phyloP scores from a whole-genome alignment of 257 asterid genomes.

The Ophiorrhiza pumila region DNA sequence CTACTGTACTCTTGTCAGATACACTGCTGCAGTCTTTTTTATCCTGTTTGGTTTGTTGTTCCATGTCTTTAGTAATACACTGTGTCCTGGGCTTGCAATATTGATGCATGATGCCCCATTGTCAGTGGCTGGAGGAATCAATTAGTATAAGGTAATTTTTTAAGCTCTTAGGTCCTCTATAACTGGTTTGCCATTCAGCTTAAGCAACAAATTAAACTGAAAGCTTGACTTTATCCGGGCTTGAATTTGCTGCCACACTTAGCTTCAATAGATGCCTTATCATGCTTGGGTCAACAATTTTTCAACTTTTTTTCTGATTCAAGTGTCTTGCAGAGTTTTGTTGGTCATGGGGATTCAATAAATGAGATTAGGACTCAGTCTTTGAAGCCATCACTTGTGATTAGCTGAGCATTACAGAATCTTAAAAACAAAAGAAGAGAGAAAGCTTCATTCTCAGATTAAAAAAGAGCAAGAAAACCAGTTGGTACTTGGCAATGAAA shows the following conservation, averaged over 20 bases:
- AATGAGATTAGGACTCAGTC: conserved; percentile 91
- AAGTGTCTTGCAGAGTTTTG: conserved; percentile 67
- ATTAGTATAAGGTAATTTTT: conserved; percentile 52
- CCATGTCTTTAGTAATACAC: too few relatives aligned
- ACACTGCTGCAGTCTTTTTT: too few relatives aligned
- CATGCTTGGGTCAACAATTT: not conserved
- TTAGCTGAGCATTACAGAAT: too few relatives aligned
- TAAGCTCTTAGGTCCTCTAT: not conserved
- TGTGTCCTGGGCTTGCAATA: conserved; percentile 94
- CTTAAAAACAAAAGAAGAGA: too few relatives aligned
- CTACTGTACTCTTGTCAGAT: too few relatives aligned
- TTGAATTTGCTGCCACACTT: not conserved
- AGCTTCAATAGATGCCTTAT: not conserved
- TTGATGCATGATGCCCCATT: conserved; percentile 78
- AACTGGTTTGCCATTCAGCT: not conserved
- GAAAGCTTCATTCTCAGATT: too few relatives aligned
- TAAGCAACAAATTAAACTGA: not conserved
- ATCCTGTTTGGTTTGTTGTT: too few relatives aligned
- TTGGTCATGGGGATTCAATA: conserved; percentile 95
- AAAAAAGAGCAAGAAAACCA: too few relatives aligned
- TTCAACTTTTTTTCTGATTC: not conserved
- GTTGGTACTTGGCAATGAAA: too few relatives aligned
- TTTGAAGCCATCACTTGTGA: conserved; percentile 85
- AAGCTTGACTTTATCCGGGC: not conserved
- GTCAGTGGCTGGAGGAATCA: conserved; percentile 86